Conservation (phyloP, 169 alveolate species). For the Cryptosporidium parvum region DNA sequence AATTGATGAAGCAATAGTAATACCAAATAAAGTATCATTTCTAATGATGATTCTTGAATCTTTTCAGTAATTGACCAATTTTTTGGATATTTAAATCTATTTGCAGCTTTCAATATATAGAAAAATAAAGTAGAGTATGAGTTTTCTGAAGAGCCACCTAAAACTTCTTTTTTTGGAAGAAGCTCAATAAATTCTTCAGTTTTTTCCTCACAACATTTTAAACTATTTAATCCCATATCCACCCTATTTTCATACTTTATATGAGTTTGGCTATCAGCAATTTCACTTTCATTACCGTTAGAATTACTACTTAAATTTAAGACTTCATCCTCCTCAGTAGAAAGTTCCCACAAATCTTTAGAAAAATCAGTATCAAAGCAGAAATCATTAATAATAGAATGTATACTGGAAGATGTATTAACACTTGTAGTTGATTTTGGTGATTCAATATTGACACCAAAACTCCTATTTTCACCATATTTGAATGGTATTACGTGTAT, state of each 20-base stretch:
- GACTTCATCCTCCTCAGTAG: constrained; percentile 31
- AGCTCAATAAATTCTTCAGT: background rate
- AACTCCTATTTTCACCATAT: background rate
- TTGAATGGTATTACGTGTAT: constrained; percentile 5
- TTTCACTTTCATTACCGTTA: background rate
- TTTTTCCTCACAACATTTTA: background rate
- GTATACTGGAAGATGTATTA: constrained; percentile 17
- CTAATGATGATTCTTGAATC: constrained; percentile 25
- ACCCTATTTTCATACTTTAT: background rate
- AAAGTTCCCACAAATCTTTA: constrained; percentile 41
- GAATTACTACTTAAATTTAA: background rate
- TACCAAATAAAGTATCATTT: constrained; percentile 8
- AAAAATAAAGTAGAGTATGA: constrained; percentile 23
- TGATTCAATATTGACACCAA: background rate
- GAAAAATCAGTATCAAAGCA: constrained; percentile 47
- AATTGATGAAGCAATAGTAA: constrained; percentile 41
- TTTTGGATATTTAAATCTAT: constrained; percentile 31
- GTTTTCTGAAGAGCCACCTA: background rate
- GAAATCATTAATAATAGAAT: constrained; percentile 30
- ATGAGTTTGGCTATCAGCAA: background rate
- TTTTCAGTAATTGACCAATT: constrained; percentile 16
- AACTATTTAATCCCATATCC: background rate
- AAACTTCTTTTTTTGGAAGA: constrained; percentile 9
- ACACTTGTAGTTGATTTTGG: constrained; percentile 8
- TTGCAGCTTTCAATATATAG: constrained; percentile 61